Evolutionary conservation across 371 early-diverging fungal species (phyloP).

Genomic region (Entomophthora muscae): DNA sequence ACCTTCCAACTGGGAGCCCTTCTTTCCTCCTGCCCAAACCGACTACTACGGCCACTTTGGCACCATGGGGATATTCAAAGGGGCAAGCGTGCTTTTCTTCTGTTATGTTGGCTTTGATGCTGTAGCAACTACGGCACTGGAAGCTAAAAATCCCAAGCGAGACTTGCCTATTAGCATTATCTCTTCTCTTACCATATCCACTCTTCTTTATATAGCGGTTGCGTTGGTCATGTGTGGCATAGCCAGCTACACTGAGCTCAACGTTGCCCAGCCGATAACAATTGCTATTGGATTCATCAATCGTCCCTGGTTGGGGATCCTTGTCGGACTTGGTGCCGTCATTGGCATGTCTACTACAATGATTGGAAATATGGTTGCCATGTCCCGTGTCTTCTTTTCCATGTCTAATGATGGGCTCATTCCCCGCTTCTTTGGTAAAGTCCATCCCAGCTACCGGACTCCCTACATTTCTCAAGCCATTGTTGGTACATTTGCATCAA

Average conservation of each 20-base stretch:
- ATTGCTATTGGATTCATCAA: constrained; percentile 33
- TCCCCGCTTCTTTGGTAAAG: constrained; percentile 20
- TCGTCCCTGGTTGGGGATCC: constrained; percentile 45
- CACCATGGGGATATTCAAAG: constrained; percentile 47
- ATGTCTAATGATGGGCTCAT: constrained; percentile 38
- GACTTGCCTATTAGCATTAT: constrained; percentile 80
- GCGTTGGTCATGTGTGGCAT: constrained; percentile 57
- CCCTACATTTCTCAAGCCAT: constrained; percentile 53
- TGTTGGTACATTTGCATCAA: constrained; percentile 44
- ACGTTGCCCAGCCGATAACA: constrained; percentile 36
- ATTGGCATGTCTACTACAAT: background rate
- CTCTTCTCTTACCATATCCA: constrained; percentile 52
- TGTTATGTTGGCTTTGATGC: constrained; percentile 82
- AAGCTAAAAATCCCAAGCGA: constrained; percentile 58
- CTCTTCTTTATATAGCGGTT: constrained; percentile 54
- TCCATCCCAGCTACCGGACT: constrained; percentile 33
- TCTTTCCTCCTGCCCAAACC: constrained; percentile 48
- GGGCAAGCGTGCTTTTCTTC: constrained; percentile 64
- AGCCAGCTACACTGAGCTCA: constrained; percentile 28
- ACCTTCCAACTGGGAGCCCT: constrained; percentile 49
- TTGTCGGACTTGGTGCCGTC: constrained; percentile 39
- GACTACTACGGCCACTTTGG: constrained; percentile 31
- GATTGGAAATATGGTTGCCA: constrained; percentile 26
- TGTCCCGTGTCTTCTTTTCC: constrained; percentile 71
- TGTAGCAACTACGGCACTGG: constrained; percentile 73